Conservation (phyloP, 352 stramenopile genomes). For the Pythium folliculosum region DNA sequence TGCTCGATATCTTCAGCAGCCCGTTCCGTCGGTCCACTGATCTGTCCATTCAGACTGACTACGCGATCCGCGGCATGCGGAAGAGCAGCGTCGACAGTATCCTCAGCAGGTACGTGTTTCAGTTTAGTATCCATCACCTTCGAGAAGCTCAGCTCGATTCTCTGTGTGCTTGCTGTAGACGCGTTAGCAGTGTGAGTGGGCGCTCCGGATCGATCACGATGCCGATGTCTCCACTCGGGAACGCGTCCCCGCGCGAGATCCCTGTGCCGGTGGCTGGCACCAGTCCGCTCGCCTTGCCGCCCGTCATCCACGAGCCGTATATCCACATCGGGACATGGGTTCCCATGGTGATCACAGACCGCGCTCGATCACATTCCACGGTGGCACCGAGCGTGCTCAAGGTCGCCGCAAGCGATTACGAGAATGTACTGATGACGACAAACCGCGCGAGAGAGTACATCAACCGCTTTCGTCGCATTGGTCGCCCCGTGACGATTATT, state of each 20-base stretch:
- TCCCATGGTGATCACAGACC: conserved; percentile 60
- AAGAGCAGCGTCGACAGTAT: conserved; percentile 32
- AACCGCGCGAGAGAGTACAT: conserved; percentile 67
- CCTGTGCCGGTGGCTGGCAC: background rate
- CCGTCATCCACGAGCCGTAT: conserved; percentile 60
- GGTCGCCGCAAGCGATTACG: conserved; percentile 40
- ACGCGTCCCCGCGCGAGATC: conserved; percentile 8
- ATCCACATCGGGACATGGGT: conserved; percentile 81
- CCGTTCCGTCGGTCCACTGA: conserved; percentile 53
- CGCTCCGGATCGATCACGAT: conserved; percentile 10
- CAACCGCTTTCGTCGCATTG: conserved; percentile 55
- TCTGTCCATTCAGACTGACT: conserved; percentile 58
- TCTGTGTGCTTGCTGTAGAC: background rate
- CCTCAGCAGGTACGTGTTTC: conserved; percentile 9
- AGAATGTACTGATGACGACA: conserved; percentile 69
- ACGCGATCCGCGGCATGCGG: conserved; percentile 52
- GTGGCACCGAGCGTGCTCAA: conserved; percentile 40
- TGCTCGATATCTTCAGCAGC: conserved; percentile 74
- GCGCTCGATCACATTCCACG: conserved; percentile 7
- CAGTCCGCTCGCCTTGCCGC: conserved; percentile 4
- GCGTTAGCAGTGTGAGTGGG: conserved; percentile 7
- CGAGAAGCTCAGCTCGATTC: background rate
- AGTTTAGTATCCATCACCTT: no score
- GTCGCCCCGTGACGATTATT: conserved; percentile 63
- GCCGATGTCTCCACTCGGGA: conserved; percentile 26